Conservation (phyloP, 2,329 filamentous ascomycete species). For the Trichophyton verrucosum region DNA sequence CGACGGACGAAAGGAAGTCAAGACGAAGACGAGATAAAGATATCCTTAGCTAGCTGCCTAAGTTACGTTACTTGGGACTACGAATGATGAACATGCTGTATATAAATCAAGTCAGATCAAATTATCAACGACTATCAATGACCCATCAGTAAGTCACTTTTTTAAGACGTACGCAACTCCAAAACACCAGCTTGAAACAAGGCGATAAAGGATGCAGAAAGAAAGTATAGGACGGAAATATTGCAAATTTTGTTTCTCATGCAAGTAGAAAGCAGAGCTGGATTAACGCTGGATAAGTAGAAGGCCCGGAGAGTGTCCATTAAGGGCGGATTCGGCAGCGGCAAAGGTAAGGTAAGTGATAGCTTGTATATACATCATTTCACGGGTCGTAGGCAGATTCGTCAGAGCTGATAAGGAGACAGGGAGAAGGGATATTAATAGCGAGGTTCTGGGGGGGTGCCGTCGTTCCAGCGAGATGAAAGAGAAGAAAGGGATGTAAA, state of each 20-base stretch:
- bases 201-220: background rate
- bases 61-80: too few species aligned
- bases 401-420: background rate
- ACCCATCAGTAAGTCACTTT: background rate
- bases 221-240: background rate
- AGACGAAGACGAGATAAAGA: too few species aligned
- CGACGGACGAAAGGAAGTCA: too few species aligned
- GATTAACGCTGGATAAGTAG: background rate
- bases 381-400: slow-evolving; percentile 1
- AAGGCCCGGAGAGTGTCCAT: background rate
- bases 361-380: slow-evolving; percentile 4
- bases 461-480: background rate
- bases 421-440: background rate
- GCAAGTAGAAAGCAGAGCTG: background rate
- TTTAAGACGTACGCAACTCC: background rate
- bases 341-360: background rate
- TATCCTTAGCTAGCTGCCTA: too few species aligned
- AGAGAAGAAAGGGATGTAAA: background rate
- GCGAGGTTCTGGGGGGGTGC: background rate
- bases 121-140: too few species aligned
- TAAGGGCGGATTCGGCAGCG: background rate
- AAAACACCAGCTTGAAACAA: background rate
- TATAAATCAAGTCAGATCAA: too few species aligned
- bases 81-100: too few species aligned
- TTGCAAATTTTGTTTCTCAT: background rate